These are phyloP conservation scores for Singerocomus inundabilis DNA, from an alignment of 1,284 basidiomycete genomes.

Conservation along the genomic window DNA sequence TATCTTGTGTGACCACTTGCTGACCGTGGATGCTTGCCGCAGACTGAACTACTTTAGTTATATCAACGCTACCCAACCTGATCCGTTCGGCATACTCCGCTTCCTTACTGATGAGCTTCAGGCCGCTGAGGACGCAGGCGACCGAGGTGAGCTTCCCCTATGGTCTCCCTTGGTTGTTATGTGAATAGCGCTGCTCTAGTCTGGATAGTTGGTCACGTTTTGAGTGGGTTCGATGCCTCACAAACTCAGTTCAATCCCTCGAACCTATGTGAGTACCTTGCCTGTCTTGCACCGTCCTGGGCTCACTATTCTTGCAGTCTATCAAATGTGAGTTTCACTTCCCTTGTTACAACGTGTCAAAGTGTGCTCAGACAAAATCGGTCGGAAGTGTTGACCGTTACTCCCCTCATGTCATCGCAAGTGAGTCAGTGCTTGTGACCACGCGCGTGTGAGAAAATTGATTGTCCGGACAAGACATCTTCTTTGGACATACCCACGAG, in stretches of 20 bases:
- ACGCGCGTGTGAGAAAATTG: background rate
- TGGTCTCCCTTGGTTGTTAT: background rate
- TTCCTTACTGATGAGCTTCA: constrained; percentile 82
- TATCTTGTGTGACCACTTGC: background rate
- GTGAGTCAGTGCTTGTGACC: constrained; percentile 37
- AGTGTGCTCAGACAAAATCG: background rate
- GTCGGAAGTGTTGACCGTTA: constrained; percentile 70
- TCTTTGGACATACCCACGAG: constrained; percentile 81
- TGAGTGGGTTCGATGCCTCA: constrained; percentile 68
- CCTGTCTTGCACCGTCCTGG: background rate
- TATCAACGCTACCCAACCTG: constrained; percentile 68
- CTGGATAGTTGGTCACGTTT: constrained; percentile 78
- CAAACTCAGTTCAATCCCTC: constrained; percentile 60
- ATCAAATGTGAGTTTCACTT: constrained; percentile 56
- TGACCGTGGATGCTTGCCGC: constrained; percentile 9
- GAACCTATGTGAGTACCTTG: constrained; percentile 54
- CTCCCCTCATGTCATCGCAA: constrained; percentile 74
- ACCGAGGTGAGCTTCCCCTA: constrained; percentile 44
- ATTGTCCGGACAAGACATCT: constrained; percentile 48
- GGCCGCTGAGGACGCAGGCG: constrained; percentile 65
- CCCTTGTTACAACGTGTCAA: too few species aligned
- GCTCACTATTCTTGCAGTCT: constrained; percentile 43
- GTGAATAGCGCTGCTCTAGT: constrained; percentile 38
- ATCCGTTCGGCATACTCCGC: constrained; percentile 71
- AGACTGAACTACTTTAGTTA: constrained; percentile 72